Percentiles rank a stretch among this genome's conserved stretches.
These are phyloP conservation scores for Polychaeton citri DNA, from an alignment of 2,329 filamentous ascomycete genomes.

Conservation along the genomic window DNA sequence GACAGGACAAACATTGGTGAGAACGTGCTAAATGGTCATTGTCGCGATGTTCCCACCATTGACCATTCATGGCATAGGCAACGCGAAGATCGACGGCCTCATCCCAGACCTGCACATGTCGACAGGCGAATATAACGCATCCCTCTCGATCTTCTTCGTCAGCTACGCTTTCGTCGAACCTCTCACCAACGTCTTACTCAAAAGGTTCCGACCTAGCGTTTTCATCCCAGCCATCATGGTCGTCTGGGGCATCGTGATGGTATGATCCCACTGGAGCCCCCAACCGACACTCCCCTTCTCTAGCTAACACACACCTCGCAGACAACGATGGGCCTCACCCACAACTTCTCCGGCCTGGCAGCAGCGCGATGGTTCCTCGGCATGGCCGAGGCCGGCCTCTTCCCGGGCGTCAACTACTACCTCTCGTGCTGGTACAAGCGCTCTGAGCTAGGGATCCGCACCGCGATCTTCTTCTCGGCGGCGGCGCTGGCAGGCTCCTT, in stretches of 20 bases:
- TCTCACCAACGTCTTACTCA: conserved; percentile 66
- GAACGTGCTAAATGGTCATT: not conserved
- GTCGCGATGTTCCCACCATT: not conserved
- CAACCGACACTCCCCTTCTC: not conserved
- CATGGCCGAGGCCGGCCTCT: conserved; percentile 25
- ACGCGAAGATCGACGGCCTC: conserved; percentile 46
- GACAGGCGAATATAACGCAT: conserved; percentile 55
- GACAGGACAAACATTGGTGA: conserved; percentile 14
- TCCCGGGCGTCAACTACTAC: conserved; percentile 67
- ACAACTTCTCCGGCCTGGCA: conserved; percentile 16
- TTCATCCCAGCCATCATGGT: conserved; percentile 68
- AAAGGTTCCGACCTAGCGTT: conserved; percentile 57
- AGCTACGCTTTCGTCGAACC: conserved; percentile 72
- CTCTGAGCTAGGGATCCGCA: conserved; percentile 65
- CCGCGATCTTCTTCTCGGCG: conserved; percentile 72
- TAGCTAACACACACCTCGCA: not conserved
- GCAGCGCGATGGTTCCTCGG: conserved; percentile 19
- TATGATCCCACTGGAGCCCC: not conserved
- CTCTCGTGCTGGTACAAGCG: conserved; percentile 75
- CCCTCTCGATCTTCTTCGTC: conserved; percentile 75
- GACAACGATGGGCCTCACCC: conserved; percentile 5
- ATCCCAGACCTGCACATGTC: conserved; percentile 48
- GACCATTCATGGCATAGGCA: conserved; percentile 27
- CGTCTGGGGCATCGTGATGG: conserved; percentile 41
- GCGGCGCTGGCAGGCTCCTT: conserved; percentile 69